Conservation (phyloP, 2,329 filamentous ascomycete genomes). For the Westerdykella aurantiaca region DNA sequence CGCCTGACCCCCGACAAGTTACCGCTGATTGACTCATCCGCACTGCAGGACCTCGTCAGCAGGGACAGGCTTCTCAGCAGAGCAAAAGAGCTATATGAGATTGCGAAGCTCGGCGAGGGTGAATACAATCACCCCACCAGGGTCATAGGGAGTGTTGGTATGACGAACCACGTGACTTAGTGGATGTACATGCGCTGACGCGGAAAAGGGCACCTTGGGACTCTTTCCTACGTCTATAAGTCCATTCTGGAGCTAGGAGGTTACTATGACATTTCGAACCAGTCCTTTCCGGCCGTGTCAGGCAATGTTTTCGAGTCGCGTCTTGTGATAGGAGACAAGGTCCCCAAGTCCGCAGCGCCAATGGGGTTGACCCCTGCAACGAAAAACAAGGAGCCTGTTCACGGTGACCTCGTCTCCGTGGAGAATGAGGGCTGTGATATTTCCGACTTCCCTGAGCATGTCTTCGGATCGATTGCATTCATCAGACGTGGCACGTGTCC, state of each 20-base stretch:
- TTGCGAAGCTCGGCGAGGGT: conserved; percentile 39
- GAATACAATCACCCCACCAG: conserved; percentile 42
- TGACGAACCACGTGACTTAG: conserved; percentile 10
- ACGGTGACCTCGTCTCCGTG: conserved; percentile 31
- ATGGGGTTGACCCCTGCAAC: conserved; percentile 36
- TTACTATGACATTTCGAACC: conserved; percentile 38
- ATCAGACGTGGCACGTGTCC: conserved; percentile 65
- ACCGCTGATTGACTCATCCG: conserved; percentile 30
- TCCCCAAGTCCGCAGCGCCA: conserved; percentile 30
- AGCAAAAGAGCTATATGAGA: conserved; percentile 36
- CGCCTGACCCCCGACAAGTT: conserved; percentile 20
- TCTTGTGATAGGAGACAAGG: conserved; percentile 29
- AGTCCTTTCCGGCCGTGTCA: conserved; percentile 33
- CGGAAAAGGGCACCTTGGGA: conserved; percentile 28
- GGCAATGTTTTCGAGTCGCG: conserved; percentile 35
- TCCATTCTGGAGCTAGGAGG: conserved; percentile 33
- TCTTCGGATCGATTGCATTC: conserved; percentile 63
- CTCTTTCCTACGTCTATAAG: conserved; percentile 37
- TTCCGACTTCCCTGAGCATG: conserved; percentile 56
- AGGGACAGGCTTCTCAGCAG: conserved; percentile 27
- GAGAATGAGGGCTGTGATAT: conserved; percentile 30
- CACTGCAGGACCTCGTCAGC: conserved; percentile 33
- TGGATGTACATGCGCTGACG: conserved; percentile 6
- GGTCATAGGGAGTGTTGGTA: conserved; percentile 35
- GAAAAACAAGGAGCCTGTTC: conserved; percentile 33